Evolutionary conservation across 2,329 filamentous ascomycete genomes (phyloP).

Genomic region (Fusarium armeniacum): DNA sequence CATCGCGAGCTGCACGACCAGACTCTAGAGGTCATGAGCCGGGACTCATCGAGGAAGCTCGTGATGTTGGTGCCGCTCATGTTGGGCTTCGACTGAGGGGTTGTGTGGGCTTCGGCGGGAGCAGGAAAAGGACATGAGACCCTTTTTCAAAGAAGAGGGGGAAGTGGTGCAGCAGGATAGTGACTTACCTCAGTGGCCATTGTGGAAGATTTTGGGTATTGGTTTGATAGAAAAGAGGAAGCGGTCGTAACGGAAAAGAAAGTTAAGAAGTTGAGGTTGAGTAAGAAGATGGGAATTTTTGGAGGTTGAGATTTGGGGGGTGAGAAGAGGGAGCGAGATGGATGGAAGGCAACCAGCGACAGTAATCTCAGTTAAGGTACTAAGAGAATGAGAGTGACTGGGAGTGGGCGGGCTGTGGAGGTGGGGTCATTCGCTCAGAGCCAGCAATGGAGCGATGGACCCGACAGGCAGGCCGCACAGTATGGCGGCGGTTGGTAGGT

Average conservation of each 20-base stretch:
- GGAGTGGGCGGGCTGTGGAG: slow-evolving; percentile 40
- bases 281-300: slow-evolving; percentile 46
- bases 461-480: slow-evolving; percentile 43
- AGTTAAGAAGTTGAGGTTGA: slow-evolving; percentile 35
- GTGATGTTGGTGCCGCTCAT: slow-evolving; percentile 32
- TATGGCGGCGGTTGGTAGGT: slow-evolving; percentile 2
- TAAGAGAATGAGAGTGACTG: slow-evolving; percentile 31
- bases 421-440: slow-evolving; percentile 39
- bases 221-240: slow-evolving; percentile 41
- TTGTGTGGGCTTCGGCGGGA: slow-evolving; percentile 46
- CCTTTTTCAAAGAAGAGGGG: slow-evolving; percentile 13
- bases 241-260: slow-evolving; percentile 42
- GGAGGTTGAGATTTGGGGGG: slow-evolving; percentile 50
- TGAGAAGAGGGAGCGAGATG: slow-evolving; percentile 45
- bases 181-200: slow-evolving; percentile 56
- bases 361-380: slow-evolving; percentile 29
- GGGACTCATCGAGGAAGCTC: slow-evolving; percentile 19
- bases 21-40: slow-evolving; percentile 10
- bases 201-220: slow-evolving; percentile 46
- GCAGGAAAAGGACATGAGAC: slow-evolving; percentile 41
- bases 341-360: slow-evolving; percentile 27
- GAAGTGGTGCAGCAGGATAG: slow-evolving; percentile 22
- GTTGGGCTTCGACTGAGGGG: slow-evolving; percentile 49
- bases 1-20: slow-evolving; percentile 18
- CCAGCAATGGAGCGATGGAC: slow-evolving; percentile 2